These are phyloP conservation scores for Fomitopsis palustris DNA, from an alignment of 1,284 basidiomycete genomes.

Conservation along the genomic window DNA sequence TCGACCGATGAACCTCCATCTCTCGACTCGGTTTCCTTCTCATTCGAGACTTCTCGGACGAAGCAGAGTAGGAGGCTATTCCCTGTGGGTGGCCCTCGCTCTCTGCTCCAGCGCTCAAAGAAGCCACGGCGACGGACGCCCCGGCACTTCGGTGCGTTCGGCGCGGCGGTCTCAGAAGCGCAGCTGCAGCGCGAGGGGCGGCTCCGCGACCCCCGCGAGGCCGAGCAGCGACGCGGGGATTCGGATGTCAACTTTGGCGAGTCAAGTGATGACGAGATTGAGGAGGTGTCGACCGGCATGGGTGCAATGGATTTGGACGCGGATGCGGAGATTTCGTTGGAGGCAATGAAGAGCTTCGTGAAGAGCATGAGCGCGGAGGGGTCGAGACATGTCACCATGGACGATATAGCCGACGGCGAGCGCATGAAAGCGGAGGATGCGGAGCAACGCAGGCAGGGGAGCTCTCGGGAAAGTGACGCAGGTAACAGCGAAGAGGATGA, in stretches of 20 bases:
- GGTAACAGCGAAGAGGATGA: constrained; percentile 31
- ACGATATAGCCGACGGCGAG: constrained; percentile 58
- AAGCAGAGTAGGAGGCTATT: constrained; percentile 18
- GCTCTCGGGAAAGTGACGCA: not conserved
- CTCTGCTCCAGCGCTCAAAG: constrained; percentile 16
- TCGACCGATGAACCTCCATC: constrained; percentile 4
- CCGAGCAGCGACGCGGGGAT: constrained; percentile 56
- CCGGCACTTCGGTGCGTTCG: constrained; percentile 45
- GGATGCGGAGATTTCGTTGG: constrained; percentile 42
- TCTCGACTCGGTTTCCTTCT: constrained; percentile 20
- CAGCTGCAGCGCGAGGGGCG: constrained; percentile 35
- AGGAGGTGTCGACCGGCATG: constrained; percentile 33
- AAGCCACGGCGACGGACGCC: constrained; percentile 28
- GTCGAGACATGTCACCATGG: constrained; percentile 53
- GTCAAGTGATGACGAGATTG: constrained; percentile 32
- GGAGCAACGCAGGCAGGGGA: constrained; percentile 22
- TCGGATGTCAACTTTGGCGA: constrained; percentile 76
- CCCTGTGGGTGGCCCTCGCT: constrained; percentile 21
- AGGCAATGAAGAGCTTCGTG: constrained; percentile 54
- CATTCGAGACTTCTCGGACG: constrained; percentile 9
- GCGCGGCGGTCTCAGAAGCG: constrained; percentile 55
- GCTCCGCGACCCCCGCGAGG: constrained; percentile 37
- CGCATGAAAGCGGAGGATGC: constrained; percentile 54
- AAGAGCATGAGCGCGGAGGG: constrained; percentile 47
- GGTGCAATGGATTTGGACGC: constrained; percentile 61